Conservation (phyloP, 2,329 filamentous ascomycete species). For the Cladosporium sp. region DNA sequence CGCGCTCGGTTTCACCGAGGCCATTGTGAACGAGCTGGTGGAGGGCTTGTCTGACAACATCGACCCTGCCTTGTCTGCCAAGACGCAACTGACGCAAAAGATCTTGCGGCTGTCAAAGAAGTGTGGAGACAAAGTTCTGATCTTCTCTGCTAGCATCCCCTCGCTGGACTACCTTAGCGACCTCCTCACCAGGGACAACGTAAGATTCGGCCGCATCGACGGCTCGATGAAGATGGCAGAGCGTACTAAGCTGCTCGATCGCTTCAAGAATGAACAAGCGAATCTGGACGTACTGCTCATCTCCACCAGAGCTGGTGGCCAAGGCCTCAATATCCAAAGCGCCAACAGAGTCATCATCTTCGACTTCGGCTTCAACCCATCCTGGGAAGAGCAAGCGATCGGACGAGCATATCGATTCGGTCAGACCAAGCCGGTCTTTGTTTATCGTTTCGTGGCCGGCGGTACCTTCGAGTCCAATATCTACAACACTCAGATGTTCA, state of each 20-base stretch:
- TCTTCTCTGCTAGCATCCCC: constrained; percentile 74
- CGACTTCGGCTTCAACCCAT: constrained; percentile 80
- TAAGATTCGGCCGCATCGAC: constrained; percentile 63
- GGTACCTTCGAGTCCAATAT: constrained; percentile 79
- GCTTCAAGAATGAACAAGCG: constrained; percentile 64
- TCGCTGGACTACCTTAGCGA: constrained; percentile 70
- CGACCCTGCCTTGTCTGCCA: constrained; percentile 63
- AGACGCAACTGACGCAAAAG: constrained; percentile 65
- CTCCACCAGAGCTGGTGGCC: constrained; percentile 78
- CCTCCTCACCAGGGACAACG: constrained; percentile 54
- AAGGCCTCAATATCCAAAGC: constrained; percentile 80
- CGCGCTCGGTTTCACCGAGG: constrained; percentile 41
- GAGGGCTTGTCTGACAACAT: constrained; percentile 41
- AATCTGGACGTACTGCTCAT: constrained; percentile 67
- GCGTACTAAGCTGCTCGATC: constrained; percentile 66
- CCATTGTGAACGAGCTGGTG: constrained; percentile 41
- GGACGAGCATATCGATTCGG: constrained; percentile 85
- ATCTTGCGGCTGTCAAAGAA: constrained; percentile 68
- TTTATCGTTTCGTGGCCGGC: constrained; percentile 77
- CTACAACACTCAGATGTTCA: constrained; percentile 76
- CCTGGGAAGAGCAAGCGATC: constrained; percentile 81
- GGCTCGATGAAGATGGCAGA: constrained; percentile 59
- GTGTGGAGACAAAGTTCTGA: constrained; percentile 70
- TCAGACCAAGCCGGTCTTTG: constrained; percentile 76
- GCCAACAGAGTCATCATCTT: constrained; percentile 87